These are phyloP conservation scores for Cytospora paraplurivora DNA, from an alignment of 2,329 filamentous ascomycete species.

Conservation along the genomic window DNA sequence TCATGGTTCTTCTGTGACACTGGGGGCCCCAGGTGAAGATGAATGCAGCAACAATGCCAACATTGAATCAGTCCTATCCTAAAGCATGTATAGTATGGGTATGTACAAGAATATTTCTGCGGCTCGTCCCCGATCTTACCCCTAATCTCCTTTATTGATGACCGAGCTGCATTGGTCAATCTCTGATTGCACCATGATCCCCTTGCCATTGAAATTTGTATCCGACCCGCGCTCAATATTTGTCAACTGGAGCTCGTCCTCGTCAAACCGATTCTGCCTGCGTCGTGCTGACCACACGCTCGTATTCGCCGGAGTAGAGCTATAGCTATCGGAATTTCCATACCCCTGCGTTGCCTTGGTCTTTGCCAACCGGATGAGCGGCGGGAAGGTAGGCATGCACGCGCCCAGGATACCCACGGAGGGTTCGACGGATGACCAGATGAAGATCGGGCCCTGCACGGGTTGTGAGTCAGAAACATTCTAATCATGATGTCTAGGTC, in stretches of 20 bases:
- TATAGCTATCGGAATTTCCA: background rate
- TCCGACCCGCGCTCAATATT: background rate
- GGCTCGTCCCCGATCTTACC: no score
- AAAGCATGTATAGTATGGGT: no score
- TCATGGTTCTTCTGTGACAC: no score
- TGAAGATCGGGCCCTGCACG: constrained; percentile 24
- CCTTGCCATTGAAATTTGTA: background rate
- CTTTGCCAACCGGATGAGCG: background rate
- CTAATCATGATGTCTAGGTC: background rate
- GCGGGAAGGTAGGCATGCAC: constrained; percentile 23
- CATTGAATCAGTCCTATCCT: no score
- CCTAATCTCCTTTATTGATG: background rate
- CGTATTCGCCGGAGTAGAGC: background rate
- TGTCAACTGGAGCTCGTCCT: constrained; percentile 9
- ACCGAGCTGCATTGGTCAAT: background rate
- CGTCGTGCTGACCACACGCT: background rate
- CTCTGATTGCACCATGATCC: constrained; percentile 10
- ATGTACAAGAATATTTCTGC: no score
- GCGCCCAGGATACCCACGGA: constrained; percentile 10
- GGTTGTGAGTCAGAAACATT: background rate
- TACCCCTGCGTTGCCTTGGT: background rate
- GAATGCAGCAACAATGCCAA: no score
- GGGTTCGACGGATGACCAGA: constrained; percentile 17
- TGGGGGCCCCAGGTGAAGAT: no score
- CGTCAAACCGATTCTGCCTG: background rate